phyloP scores from a whole-genome alignment of 768 basidiomycete species.

The Clitopilus hobsonii region DNA sequence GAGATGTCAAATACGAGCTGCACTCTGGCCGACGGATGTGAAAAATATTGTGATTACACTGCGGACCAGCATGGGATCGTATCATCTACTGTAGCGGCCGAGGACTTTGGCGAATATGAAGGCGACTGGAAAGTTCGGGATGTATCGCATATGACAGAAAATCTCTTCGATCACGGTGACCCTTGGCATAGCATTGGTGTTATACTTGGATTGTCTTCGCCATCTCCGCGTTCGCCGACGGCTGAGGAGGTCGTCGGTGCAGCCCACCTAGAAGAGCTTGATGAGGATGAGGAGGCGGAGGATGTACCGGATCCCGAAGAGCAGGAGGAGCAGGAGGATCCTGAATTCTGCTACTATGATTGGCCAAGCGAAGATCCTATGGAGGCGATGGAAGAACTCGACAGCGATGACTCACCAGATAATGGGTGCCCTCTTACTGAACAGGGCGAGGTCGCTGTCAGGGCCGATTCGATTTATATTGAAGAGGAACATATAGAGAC shows the following conservation, averaged over 20 bases:
- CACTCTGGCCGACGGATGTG: background rate
- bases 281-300: background rate
- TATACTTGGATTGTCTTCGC: constrained; percentile 30
- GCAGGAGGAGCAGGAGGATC: background rate
- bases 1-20: background rate
- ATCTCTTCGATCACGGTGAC: constrained; percentile 35
- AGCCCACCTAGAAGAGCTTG: no score
- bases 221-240: background rate
- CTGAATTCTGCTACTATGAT: background rate
- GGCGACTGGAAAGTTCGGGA: background rate
- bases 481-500: no score
- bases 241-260: background rate
- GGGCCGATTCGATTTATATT: no score
- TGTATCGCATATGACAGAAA: constrained; percentile 6
- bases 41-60: background rate
- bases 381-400: background rate
- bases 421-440: no score
- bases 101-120: background rate
- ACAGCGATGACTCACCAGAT: no score
- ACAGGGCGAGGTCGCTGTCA: no score
- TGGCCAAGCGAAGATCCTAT: background rate
- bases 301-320: background rate
- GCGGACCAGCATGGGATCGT: background rate
- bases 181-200: constrained; percentile 41
- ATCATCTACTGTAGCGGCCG: background rate